phyloP scores from a whole-genome alignment of 345 rosid genomes.

The Gossypium bickii region DNA sequence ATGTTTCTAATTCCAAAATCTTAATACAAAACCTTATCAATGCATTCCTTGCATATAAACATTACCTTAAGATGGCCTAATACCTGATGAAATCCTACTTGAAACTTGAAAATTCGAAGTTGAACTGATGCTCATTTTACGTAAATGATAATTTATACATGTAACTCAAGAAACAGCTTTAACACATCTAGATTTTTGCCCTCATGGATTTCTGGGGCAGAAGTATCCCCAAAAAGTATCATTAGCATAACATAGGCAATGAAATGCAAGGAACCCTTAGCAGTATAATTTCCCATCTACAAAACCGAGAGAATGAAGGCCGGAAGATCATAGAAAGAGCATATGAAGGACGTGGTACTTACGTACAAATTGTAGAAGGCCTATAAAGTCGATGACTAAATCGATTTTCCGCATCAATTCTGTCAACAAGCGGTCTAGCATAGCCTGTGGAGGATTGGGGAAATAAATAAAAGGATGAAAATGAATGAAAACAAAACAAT shows the following conservation, averaged over 20 bases:
- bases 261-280: not conserved
- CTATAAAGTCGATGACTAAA: constrained; percentile 82
- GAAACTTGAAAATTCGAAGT: not conserved
- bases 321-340: constrained; percentile 5
- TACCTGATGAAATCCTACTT: not conserved
- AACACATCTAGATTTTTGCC: too few relatives aligned
- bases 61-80: too few relatives aligned
- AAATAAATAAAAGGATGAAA: not conserved
- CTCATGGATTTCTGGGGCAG: too few relatives aligned
- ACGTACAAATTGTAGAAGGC: constrained; percentile 96
- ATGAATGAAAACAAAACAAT: not conserved
- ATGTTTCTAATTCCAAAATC: not conserved
- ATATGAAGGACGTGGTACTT: constrained; percentile 26
- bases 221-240: too few relatives aligned
- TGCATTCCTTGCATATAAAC: too few relatives aligned
- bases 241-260: not conserved
- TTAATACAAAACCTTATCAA: not conserved
- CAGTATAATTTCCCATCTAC: not conserved
- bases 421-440: constrained; percentile 94
- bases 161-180: not conserved
- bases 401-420: constrained; percentile 61
- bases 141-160: not conserved
- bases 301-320: not conserved
- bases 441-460: constrained; percentile 47
- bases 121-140: not conserved